Conservation (phyloP, 805 yeast genomes). For the Saturnispora serradocipensis region DNA sequence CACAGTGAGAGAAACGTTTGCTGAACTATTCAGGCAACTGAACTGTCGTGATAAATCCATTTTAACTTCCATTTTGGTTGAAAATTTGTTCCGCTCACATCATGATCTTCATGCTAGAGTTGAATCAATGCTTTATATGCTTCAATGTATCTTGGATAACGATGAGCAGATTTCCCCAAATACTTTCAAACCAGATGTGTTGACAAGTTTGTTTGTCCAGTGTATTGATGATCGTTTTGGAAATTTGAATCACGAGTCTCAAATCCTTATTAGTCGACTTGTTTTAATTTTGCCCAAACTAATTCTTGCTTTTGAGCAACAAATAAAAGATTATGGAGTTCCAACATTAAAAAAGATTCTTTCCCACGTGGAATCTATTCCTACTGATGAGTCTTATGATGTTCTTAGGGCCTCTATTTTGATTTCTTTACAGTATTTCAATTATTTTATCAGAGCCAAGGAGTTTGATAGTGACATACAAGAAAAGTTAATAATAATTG, state of each 20-base stretch:
- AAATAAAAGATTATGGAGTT: slow-evolving; percentile 19
- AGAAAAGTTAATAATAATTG: slow-evolving; percentile 25
- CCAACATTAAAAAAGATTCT: slow-evolving; percentile 15
- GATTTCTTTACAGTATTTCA: slow-evolving; percentile 44
- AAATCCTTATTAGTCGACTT: slow-evolving; percentile 39
- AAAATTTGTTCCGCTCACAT: slow-evolving; percentile 8
- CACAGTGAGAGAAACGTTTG: slow-evolving; percentile 51
- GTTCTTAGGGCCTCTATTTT: slow-evolving; percentile 28
- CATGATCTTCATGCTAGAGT: slow-evolving; percentile 14
- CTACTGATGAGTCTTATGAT: slow-evolving; percentile 19
- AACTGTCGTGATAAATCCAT: slow-evolving; percentile 31
- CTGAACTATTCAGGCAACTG: slow-evolving; percentile 46
- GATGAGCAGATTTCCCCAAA: slow-evolving; percentile 21
- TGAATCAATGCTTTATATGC: slow-evolving; percentile 35
- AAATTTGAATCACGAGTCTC: slow-evolving; percentile 17
- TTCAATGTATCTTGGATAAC: slow-evolving; percentile 36
- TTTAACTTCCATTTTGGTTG: slow-evolving; percentile 18
- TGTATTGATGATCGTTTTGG: slow-evolving; percentile 11
- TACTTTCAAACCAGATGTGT: slow-evolving; percentile 10
- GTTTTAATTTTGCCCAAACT: slow-evolving; percentile 48
- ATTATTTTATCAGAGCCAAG: slow-evolving; percentile 25
- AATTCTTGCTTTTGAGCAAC: slow-evolving; percentile 40
- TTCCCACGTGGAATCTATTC: slow-evolving; percentile 17
- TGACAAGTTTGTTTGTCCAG: not conserved
- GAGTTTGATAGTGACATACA: slow-evolving; percentile 23